Base-by-base conservation (phyloP, 106 monocot genomes). In the Hemerocallis citrina region DNA sequence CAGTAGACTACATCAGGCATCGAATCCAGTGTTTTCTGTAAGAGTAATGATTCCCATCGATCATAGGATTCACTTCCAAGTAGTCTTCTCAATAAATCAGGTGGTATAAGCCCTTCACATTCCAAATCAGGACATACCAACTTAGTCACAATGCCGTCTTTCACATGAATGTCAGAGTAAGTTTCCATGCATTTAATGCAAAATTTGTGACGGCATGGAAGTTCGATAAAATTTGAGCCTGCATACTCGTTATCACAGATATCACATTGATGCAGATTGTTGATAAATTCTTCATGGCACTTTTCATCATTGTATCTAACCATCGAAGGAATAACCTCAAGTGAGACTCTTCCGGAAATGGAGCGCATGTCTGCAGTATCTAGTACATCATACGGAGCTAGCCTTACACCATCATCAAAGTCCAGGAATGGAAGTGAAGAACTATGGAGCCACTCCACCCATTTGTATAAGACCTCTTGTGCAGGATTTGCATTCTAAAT, bases 1-100 rank as follows among this genome's bases (percentile, higher is more conserved):
- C 89, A 94, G 42, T 89, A 86, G n/a, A 81, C 80, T 45, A 94
- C 79, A 72, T 94, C 93, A 59, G 63, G 29, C 89, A 94, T 86
- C 17, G 94, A 79, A 20, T 85, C 86, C 37, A 89, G 65, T 57
- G 80, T 81, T 73, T 64, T 89, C 62, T 86, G 73, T 29, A 86
- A 63, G 12, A 78, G 37, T 42, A 94, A 66, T 4, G 80, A 75
- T 67, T 89, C 89, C 89, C 89, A 94, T n/a, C 80, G 72, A 23
- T 86, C 66, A 69, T 63, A 94, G 21, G 75, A 79, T 66, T 94
- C 70, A 41, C 49, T 52, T 22, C 51, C 77, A 43, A 94, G 79
- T n/a, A 94, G 64, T 31, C 62, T 44, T 49, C 80, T 85, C 33
- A 94, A 56, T 60, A 94, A 62, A 21, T 62, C 59, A 58, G 86